Evolutionary conservation across 2,329 filamentous ascomycete species (phyloP).

Genomic region (Dactylellina leptospora): DNA sequence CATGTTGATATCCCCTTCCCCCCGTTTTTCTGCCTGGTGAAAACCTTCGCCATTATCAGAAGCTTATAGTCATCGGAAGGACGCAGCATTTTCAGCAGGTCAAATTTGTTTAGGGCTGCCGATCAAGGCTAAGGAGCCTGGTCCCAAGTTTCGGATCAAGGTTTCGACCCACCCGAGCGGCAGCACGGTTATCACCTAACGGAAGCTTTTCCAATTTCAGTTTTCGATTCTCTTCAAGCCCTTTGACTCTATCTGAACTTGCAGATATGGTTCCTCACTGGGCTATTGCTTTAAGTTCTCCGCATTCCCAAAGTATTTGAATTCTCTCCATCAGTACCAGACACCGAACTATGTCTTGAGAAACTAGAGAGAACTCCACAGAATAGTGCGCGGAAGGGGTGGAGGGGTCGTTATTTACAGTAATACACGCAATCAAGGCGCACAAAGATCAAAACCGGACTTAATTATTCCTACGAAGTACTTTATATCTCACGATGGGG

Average conservation of each 20-base stretch:
- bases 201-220: no score
- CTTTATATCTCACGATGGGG: conserved; percentile 8
- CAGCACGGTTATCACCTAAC: no score
- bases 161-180: conserved; percentile 14
- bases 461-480: not conserved
- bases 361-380: not conserved
- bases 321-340: no score
- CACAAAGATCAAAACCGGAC: not conserved
- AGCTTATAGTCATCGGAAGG: conserved; percentile 7
- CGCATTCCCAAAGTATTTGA: no score
- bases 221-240: no score
- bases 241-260: no score
- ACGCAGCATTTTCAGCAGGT: conserved; percentile 26
- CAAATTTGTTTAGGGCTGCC: no score
- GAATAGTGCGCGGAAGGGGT: conserved; percentile 12
- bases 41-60: conserved; percentile 9
- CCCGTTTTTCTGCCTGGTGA: conserved; percentile 22
- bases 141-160: conserved; percentile 24
- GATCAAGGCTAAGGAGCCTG: no score
- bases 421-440: not conserved
- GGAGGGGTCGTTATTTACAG: not conserved
- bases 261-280: no score
- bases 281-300: no score
- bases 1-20: conserved; percentile 9
- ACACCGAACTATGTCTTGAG: conserved; percentile 10